These are phyloP conservation scores for Mucor mucedo DNA, from an alignment of 371 early-diverging fungal species.

Conservation along the genomic window DNA sequence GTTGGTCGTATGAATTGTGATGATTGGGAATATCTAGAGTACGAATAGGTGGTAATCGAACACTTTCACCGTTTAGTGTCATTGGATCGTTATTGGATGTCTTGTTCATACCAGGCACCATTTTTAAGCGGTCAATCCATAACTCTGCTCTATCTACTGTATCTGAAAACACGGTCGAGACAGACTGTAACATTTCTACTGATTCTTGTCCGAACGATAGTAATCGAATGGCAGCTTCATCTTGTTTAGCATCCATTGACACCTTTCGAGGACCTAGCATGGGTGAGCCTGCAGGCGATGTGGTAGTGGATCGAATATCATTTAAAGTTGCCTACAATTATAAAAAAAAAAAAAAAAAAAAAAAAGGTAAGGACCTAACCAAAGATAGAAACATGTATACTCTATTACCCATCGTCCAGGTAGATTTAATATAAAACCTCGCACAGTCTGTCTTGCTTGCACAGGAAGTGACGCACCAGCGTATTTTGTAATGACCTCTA, in stretches of 20 bases:
- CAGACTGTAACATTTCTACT: conserved; percentile 76
- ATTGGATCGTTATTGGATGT: background rate
- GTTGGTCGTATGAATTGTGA: conserved; percentile 12
- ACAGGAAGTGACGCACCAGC: conserved; percentile 85
- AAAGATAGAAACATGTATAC: background rate
- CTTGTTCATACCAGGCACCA: conserved; percentile 32
- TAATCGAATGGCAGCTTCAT: conserved; percentile 42
- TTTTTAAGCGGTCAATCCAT: conserved; percentile 67
- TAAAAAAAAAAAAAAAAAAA: background rate
- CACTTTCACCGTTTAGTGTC: conserved; percentile 13
- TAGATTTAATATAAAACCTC: conserved; percentile 84
- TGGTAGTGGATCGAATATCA: conserved; percentile 44
- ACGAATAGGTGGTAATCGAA: conserved; percentile 41
- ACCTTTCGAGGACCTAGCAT: conserved; percentile 30
- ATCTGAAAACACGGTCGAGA: conserved; percentile 76
- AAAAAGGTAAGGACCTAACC: background rate
- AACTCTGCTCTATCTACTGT: conserved; percentile 81
- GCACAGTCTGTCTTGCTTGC: conserved; percentile 82
- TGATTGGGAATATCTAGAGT: conserved; percentile 19
- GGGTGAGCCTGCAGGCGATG: conserved; percentile 52
- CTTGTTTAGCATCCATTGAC: conserved; percentile 17
- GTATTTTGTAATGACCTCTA: conserved; percentile 86
- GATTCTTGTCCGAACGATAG: conserved; percentile 83
- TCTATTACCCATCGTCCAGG: conserved; percentile 80
- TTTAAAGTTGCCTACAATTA: conserved; percentile 32